phyloP scores from a whole-genome alignment of 495 filamentous ascomycete genomes.

The Xylaria longipes region DNA sequence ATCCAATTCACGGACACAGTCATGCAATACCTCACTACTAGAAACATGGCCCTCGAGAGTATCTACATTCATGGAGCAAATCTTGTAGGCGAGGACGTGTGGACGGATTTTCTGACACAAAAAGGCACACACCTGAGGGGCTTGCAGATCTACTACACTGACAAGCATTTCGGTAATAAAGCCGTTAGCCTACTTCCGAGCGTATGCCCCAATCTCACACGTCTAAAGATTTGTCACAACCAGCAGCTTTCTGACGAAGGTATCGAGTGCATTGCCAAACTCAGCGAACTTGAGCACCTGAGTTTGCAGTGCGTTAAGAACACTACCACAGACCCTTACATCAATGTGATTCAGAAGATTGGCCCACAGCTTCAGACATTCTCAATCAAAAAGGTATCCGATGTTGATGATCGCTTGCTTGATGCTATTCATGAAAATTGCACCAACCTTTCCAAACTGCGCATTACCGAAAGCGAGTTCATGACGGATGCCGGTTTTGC shows the following conservation, averaged over 20 bases:
- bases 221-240: conserved; percentile 73
- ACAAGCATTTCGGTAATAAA: conserved; percentile 65
- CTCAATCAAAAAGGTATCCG: conserved; percentile 66
- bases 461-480: conserved; percentile 74
- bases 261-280: conserved; percentile 56
- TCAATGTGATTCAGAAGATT: conserved; percentile 63
- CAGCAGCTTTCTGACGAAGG: conserved; percentile 55
- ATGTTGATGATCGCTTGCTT: conserved; percentile 67
- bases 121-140: conserved; percentile 68
- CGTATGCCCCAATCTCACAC: conserved; percentile 66
- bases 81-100: conserved; percentile 72
- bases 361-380: conserved; percentile 72
- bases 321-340: conserved; percentile 61
- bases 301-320: conserved; percentile 67
- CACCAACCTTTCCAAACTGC: conserved; percentile 71
- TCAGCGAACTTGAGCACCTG: conserved; percentile 71
- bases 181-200: conserved; percentile 60
- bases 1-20: conserved; percentile 85
- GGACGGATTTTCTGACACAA: conserved; percentile 67
- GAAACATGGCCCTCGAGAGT: conserved; percentile 64
- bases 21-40: conserved; percentile 78
- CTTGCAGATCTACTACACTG: conserved; percentile 76
- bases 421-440: conserved; percentile 72
- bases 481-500: conserved; percentile 74
- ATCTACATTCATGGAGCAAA: conserved; percentile 79